phyloP scores from a whole-genome alignment of 352 stramenopile species.

The Globisporangium uncinulatum region DNA sequence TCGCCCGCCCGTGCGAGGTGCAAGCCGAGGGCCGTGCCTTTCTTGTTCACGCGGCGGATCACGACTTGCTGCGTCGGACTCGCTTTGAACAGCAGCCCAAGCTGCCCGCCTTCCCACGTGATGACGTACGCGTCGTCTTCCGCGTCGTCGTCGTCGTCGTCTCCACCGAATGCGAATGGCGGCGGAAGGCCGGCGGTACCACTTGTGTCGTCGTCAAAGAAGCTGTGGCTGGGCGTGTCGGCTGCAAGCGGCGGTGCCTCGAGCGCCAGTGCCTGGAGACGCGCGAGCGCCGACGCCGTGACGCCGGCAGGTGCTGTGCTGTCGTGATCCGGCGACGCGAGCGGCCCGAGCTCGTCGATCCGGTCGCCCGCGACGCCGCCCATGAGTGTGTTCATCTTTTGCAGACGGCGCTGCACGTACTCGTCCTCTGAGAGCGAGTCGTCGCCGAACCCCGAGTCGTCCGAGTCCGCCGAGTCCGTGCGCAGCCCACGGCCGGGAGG shows the following conservation, averaged over 20 bases:
- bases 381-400: slow-evolving; percentile 52
- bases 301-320: not conserved
- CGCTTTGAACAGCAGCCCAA: slow-evolving; percentile 72
- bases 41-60: slow-evolving; percentile 75
- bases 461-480: slow-evolving; percentile 28
- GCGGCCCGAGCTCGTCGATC: slow-evolving; percentile 14
- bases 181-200: not conserved
- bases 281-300: slow-evolving; percentile 25
- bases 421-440: slow-evolving; percentile 42
- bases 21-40: slow-evolving; percentile 47
- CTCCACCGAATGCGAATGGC: slow-evolving; percentile 17
- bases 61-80: slow-evolving; percentile 41
- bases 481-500: slow-evolving; percentile 7
- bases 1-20: slow-evolving; percentile 67
- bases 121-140: slow-evolving; percentile 71
- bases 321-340: no score
- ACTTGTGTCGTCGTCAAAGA: no score
- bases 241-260: slow-evolving; percentile 22
- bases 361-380: slow-evolving; percentile 15
- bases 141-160: slow-evolving; percentile 48
- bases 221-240: slow-evolving; percentile 1
- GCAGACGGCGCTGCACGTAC: slow-evolving; percentile 39
- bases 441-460: slow-evolving; percentile 51
- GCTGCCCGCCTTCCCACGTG: slow-evolving; percentile 54
- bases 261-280: slow-evolving; percentile 48